phyloP scores from a whole-genome alignment of 2,329 filamentous ascomycete genomes.

The Trichoderma simmonsii region DNA sequence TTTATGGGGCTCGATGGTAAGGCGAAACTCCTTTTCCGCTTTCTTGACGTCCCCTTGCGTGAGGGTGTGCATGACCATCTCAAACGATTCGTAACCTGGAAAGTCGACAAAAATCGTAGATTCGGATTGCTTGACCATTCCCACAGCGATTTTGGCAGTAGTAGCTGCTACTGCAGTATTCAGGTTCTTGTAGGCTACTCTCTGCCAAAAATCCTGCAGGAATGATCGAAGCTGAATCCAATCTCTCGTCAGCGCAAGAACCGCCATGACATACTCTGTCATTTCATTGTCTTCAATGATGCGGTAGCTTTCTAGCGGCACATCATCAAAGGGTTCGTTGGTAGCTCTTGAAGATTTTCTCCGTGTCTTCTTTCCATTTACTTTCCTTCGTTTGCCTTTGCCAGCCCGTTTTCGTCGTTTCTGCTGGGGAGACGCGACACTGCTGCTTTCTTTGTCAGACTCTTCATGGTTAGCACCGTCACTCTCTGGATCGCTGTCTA shows the following conservation, averaged over 20 bases:
- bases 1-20: neutral
- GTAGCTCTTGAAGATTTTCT: conserved; percentile 5
- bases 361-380: conserved; percentile 17
- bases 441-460: neutral
- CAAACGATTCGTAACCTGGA: conserved; percentile 42
- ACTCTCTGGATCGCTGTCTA: conserved; percentile 17
- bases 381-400: conserved; percentile 21
- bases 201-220: conserved; percentile 40
- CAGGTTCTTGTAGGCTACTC: conserved; percentile 43
- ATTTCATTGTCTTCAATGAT: conserved; percentile 40
- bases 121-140: conserved; percentile 39
- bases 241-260: conserved; percentile 37
- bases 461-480: conserved; percentile 3
- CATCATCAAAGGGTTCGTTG: conserved; percentile 31
- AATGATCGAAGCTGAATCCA: conserved; percentile 39
- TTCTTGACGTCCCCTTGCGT: conserved; percentile 37
- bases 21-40: conserved; percentile 20
- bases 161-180: conserved; percentile 46
- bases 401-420: neutral
- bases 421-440: neutral
- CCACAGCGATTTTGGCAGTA: conserved; percentile 40
- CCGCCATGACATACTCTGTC: conserved; percentile 44
- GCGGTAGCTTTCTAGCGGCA: conserved; percentile 43
- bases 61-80: conserved; percentile 41
- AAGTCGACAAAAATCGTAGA: conserved; percentile 44